Evolutionary conservation across 2,329 filamentous ascomycete genomes (phyloP), one percentile per base, ranked within the genome.

Genomic region (Thielaviopsis ethacetica): DNA sequence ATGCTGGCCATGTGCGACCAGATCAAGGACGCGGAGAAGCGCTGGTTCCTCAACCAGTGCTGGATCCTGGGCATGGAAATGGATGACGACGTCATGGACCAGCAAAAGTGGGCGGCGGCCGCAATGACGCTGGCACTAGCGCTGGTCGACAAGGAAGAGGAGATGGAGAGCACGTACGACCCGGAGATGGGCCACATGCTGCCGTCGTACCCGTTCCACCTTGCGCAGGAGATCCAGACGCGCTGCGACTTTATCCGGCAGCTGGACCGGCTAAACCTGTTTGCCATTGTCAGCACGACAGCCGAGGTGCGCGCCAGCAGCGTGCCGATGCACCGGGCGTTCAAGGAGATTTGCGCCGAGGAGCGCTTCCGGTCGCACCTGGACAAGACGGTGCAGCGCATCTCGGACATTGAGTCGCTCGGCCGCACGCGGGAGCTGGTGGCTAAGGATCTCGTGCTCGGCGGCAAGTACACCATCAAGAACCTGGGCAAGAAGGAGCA

Each of bases 1-100:
- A 95, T 96, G 86, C 69, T 91, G 21, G 73, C 73, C 24, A 88
- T 85, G 30, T 95, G 91, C 69, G 73, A 93, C 17, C 69, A 74
- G 59, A 87, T 88, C 66, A 81, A 80, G 66, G 74, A 82, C 4
- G 77, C 76, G 54, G 85, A 88, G 68, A 86, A 85, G 72, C 83
- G 78, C n/a, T 88, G 85, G 84, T 85, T 88, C 63, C 73, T 88
- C 9, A 87, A 86, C 70, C 82, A 85, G 67, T 88, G 84, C 71
- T 86, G 84, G 77, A 85, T 88, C 61, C 76, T 88, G 3, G 85
- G 85, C 12, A 73, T 72, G 56, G 83, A 85, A 62, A 86, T 88
- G 85, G 93, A 97, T 65, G 93, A 97, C 71, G 93, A 98, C 68
- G 93, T 96, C 65, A 97, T 97, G 85, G 89, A 96, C 67, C 88